phyloP scores from a whole-genome alignment of 306 rosid genomes.

The Herpetospermum pedunculosum region DNA sequence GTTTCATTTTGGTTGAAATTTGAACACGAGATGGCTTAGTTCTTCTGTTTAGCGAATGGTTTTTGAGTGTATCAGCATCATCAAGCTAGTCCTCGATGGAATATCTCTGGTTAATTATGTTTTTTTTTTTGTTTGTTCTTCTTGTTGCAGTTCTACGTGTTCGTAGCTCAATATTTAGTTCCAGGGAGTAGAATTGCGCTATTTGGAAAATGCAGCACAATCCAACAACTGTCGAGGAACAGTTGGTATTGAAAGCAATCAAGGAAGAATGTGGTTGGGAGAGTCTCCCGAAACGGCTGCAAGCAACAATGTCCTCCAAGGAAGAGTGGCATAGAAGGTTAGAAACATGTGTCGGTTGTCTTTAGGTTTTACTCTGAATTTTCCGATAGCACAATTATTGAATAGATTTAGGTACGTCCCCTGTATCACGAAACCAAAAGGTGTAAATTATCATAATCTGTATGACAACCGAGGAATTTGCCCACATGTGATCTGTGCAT shows the following conservation, averaged over 20 bases:
- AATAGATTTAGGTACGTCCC: background rate
- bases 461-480: background rate
- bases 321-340: conserved; percentile 92
- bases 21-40: background rate
- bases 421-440: background rate
- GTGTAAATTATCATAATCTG: background rate
- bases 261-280: conserved; percentile 84
- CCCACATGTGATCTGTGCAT: background rate
- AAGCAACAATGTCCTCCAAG: conserved; percentile 47
- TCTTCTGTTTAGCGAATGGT: background rate
- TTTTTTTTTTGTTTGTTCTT: background rate
- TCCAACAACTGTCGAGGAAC: conserved; percentile 54
- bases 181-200: conserved; percentile 18
- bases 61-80: background rate
- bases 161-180: background rate
- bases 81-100: background rate
- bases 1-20: background rate
- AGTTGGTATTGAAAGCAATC: conserved; percentile 53
- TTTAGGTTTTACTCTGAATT: background rate
- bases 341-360: background rate
- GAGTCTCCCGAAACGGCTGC: conserved; percentile 73
- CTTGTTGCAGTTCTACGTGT: background rate
- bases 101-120: background rate
- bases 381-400: background rate
- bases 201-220: conserved; percentile 51